Evolutionary conservation across 192 early-diverging fungal species (phyloP).

Genomic region (Phycomyces blakesleeanus): DNA sequence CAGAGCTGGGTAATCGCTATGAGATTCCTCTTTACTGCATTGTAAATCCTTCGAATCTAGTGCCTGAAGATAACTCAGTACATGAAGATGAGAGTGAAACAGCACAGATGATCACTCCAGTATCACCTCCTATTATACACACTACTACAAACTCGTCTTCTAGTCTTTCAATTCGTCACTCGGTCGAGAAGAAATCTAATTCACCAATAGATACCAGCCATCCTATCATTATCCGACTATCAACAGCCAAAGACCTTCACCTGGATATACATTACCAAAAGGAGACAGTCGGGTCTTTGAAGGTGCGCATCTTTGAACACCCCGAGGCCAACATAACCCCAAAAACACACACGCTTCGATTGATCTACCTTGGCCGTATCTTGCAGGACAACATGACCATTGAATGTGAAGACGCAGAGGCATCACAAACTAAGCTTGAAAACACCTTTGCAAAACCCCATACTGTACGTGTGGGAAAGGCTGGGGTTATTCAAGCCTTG

Average conservation of each 20-base stretch:
- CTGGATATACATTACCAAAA: slow-evolving; percentile 4
- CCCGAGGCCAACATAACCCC: slow-evolving; percentile 10
- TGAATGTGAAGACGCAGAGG: slow-evolving; percentile 3
- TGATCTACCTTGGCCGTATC: slow-evolving; percentile 49
- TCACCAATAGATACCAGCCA: background rate
- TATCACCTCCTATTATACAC: slow-evolving; percentile 2
- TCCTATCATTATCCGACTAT: slow-evolving; percentile 33
- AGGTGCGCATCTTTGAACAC: slow-evolving; percentile 20
- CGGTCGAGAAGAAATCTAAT: background rate
- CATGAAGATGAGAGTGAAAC: background rate
- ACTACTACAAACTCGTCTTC: background rate
- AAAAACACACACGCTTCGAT: slow-evolving; percentile 28
- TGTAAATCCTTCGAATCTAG: slow-evolving; percentile 52
- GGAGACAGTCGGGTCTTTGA: slow-evolving; percentile 35
- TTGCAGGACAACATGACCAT: slow-evolving; percentile 28
- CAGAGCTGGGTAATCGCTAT: slow-evolving; percentile 65
- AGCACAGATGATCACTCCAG: slow-evolving; percentile 3
- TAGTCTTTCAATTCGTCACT: background rate
- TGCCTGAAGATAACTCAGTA: background rate
- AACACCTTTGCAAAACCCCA: background rate
- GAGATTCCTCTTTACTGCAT: slow-evolving; percentile 66
- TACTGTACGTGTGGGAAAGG: background rate
- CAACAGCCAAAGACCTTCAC: slow-evolving; percentile 26
- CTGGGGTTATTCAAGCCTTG: background rate
- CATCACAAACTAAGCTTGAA: background rate